Evolutionary conservation across 2,329 filamentous ascomycete genomes (phyloP), one percentile per base, ranked within the genome.

Genomic region (Fusarium paranaense): DNA sequence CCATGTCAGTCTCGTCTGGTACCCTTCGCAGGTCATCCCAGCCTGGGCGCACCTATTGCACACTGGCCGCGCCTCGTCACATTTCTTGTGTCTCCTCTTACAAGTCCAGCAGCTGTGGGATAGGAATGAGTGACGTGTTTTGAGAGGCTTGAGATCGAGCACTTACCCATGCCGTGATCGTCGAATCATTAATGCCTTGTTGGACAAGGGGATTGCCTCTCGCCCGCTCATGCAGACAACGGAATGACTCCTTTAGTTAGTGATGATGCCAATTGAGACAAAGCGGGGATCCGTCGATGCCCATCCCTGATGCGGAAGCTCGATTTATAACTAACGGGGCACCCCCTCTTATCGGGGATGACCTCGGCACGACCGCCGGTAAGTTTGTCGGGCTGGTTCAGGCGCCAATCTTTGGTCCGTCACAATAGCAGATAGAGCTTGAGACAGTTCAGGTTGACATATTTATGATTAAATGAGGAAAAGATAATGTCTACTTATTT

Each of bases 31-130:
- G 10, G 35, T 10, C 20, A 71, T 71, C 5, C 61, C 64, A 3
- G 68, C 70, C 20, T 72, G 61, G 16, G 37, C 37, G n/a, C 70
- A 72, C 59, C 64, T 60, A 20, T 65, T 38, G 50, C 70, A 72
- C 13, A 67, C 50, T 1, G 68, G 70, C 1, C 57, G 47, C 13
- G 30, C 66, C 40, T 72, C 70, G 20, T 72, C 70, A 57, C 64
- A 72, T 68, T 72, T 72, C 14, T 72, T 72, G 10, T 72, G 67
- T 11, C 70, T 40, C 27, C 56, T 62, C 25, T 72, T 72, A 27
- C 68, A 72, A 14, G 70, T 72, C 70, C 68, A 72, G n/a, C 70
- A 72, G 45, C 70, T 71, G 9, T 22, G 10, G 6, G 14, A 47
- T 16, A 54, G 5, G 8, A 11, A 30, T 54, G 27, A 54, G 50